Conservation (phyloP, 306 rosid species). For the peach (Prunus persica) region Prunus_persica_NCBIv2 NC_034010.1:29927001-29927500, state of each 20-base stretch:
- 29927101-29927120: slow-evolving; percentile 66
- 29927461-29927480: background rate
- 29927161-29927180: too few species aligned
- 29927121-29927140: slow-evolving; percentile 47
- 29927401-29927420: background rate
- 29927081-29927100: slow-evolving; percentile 64
- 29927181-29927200: too few species aligned
- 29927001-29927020: slow-evolving; percentile 73
- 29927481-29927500: slow-evolving; percentile 91
- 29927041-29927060: slow-evolving; percentile 74
- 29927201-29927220: slow-evolving; percentile 83
- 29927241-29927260: slow-evolving; percentile 67
- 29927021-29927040: slow-evolving; percentile 66
- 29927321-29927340: slow-evolving; percentile 67
- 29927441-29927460: too few species aligned
- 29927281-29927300: slow-evolving; percentile 83
- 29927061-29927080: slow-evolving; percentile 68
- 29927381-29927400: slow-evolving; percentile 33
- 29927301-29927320: slow-evolving; percentile 69
- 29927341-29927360: slow-evolving; percentile 74
- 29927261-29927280: slow-evolving; percentile 66
- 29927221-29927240: slow-evolving; percentile 72
- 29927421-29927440: background rate
- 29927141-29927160: too few species aligned
- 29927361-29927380: slow-evolving; percentile 82